Evolutionary conservation across 169 alveolate genomes (phyloP).

Genomic region (Plasmodium cynomolgi): DNA sequence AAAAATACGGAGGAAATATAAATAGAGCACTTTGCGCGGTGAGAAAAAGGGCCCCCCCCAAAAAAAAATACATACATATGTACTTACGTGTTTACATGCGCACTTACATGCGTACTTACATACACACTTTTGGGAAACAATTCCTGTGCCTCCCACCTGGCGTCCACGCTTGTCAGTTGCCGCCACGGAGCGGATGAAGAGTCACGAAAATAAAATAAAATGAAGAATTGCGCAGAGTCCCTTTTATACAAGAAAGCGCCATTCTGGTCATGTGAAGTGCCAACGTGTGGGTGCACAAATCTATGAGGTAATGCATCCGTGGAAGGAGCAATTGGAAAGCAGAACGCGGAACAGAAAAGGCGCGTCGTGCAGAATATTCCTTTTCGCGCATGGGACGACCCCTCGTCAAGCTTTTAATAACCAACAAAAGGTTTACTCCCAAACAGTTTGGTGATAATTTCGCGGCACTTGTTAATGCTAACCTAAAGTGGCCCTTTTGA

Average conservation of each 20-base stretch:
- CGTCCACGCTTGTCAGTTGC: not conserved
- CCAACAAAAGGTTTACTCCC: not conserved
- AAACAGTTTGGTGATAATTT: not conserved
- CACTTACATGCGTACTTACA: not conserved
- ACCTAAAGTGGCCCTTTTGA: not conserved
- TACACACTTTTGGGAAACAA: not conserved
- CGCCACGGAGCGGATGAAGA: not conserved
- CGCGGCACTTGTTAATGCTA: not conserved
- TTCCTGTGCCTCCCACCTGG: not conserved
- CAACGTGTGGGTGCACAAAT: not conserved
- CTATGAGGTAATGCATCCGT: not conserved
- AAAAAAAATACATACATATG: not conserved
- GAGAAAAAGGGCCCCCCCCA: not conserved
- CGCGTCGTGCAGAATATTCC: not conserved
- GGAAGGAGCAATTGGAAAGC: not conserved
- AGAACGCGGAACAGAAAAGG: not conserved
- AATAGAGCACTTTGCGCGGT: not conserved
- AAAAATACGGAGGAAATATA: not conserved
- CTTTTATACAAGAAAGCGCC: not conserved
- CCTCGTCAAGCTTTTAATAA: not conserved
- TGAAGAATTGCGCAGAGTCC: not conserved
- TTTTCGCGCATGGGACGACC: not conserved
- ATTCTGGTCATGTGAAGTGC: not conserved
- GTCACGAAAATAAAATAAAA: not conserved
- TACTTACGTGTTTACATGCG: not conserved